Percentiles rank a stretch among this genome's conserved stretches.
phyloP scores from a whole-genome alignment of 371 early-diverging fungal genomes.

The Lichtheimia corymbifera region DNA sequence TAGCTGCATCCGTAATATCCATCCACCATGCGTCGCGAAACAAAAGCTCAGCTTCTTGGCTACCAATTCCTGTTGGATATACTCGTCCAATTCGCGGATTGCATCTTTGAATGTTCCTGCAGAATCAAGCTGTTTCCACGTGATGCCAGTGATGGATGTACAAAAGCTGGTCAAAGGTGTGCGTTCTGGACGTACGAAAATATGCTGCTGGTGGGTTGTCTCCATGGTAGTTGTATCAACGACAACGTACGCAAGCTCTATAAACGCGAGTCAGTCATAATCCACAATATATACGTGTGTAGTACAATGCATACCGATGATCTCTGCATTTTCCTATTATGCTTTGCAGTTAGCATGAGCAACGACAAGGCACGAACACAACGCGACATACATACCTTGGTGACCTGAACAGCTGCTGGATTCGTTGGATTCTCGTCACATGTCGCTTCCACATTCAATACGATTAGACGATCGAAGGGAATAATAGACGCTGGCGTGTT shows the following conservation, averaged over 20 bases:
- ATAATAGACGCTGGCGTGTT: slow-evolving; percentile 25
- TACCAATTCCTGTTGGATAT: slow-evolving; percentile 59
- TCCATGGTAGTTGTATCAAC: slow-evolving; percentile 41
- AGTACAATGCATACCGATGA: slow-evolving; percentile 37
- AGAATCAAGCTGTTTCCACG: slow-evolving; percentile 51
- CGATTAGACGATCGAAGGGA: slow-evolving; percentile 63
- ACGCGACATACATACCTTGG: slow-evolving; percentile 49
- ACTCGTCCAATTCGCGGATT: slow-evolving; percentile 56
- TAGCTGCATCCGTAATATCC: slow-evolving; percentile 75
- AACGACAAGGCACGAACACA: too few relatives aligned
- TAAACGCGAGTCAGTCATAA: not conserved
- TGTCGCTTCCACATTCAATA: slow-evolving; percentile 71
- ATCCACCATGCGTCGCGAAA: slow-evolving; percentile 77
- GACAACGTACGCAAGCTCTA: slow-evolving; percentile 45
- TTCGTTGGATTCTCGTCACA: slow-evolving; percentile 73
- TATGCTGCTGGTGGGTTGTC: slow-evolving; percentile 62
- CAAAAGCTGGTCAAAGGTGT: slow-evolving; percentile 72
- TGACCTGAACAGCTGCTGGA: slow-evolving; percentile 64
- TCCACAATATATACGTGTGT: too few relatives aligned
- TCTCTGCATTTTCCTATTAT: slow-evolving; percentile 46
- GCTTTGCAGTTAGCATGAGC: too few relatives aligned
- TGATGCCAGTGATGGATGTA: slow-evolving; percentile 70
- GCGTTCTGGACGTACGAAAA: slow-evolving; percentile 66
- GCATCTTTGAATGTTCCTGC: slow-evolving; percentile 70
- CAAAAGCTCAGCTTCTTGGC: slow-evolving; percentile 64